Base-by-base conservation (phyloP, 2,329 filamentous ascomycete genomes). In the Penicillium sp. region DNA sequence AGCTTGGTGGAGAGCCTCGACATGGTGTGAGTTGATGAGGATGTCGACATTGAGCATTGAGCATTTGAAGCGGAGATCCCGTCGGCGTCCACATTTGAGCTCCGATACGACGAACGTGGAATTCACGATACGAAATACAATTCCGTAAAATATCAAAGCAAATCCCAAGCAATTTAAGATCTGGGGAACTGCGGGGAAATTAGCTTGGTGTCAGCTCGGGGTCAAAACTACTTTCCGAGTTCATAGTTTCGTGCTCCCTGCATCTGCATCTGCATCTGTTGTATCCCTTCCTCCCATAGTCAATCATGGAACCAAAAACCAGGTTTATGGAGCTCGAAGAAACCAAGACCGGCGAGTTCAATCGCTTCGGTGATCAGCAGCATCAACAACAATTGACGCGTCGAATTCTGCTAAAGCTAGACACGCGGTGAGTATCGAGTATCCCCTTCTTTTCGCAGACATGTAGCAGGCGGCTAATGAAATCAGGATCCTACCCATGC, bases 1-100 rank as follows among this genome's bases (percentile, higher is more conserved):
- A 92, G 77, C 43, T 81, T 72, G 1, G 80, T 75, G 1, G 86
- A 87, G 18, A 92, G 78, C 68, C 88, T 90, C 6, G 86, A 83
- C 86, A 89, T 89, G 58, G 63, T 70, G 42, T 12, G n/a, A 41
- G 10, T 31, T 40, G 38, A 38, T 15, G 18, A 41, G 7, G 13
- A 46, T 18, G 35, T 32, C 28, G 25, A 18, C 15, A 18, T 18
- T 23, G 8, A 28, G 28, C 28, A 29, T 24, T 18, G 20, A 28
- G 6, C 43, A 38, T 45, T 46, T 48, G 20, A 25, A 27, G 42
- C 49, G 47, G 54, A 46, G 44, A 37, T 40, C 32, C 40, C 25
- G 38, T 45, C 38, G 42, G 44, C 44, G 31, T 35, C 42, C 29
- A 54, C 31, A 48, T 51, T 25, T 56, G 27, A 15, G 43, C 7